phyloP scores from a whole-genome alignment of 2,329 filamentous ascomycete genomes.

The Paracorniculantispora psalliotae region DNA sequence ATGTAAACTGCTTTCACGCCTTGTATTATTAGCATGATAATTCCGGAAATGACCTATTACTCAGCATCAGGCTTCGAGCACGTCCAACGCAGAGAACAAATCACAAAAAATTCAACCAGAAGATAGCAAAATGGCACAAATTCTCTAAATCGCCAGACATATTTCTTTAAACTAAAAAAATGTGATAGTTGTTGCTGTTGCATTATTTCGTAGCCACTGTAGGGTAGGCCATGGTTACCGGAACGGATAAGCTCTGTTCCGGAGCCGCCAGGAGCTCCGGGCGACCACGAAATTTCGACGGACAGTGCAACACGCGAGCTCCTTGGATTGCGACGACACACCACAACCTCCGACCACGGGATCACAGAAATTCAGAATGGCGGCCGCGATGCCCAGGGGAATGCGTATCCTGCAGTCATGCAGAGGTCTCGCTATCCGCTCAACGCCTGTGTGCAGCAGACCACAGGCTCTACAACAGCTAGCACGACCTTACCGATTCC shows the following conservation, averaged over 20 bases:
- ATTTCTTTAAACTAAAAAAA: not conserved
- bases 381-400: constrained; percentile 6
- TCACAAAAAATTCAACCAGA: too few relatives aligned
- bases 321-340: not conserved
- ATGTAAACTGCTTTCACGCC: too few relatives aligned
- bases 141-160: too few relatives aligned
- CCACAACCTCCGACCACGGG: not conserved
- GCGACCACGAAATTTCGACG: constrained; percentile 8
- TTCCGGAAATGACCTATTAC: too few relatives aligned
- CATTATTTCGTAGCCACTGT: not conserved
- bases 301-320: not conserved
- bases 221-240: not conserved
- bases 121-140: too few relatives aligned
- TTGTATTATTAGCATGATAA: too few relatives aligned
- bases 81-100: too few relatives aligned
- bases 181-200: not conserved
- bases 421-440: constrained; percentile 24
- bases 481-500: constrained; percentile 19
- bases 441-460: not conserved
- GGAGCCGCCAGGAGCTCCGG: not conserved
- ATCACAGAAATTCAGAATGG: not conserved
- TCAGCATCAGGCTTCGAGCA: too few relatives aligned
- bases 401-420: constrained; percentile 19
- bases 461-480: not conserved
- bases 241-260: constrained; percentile 12